A percentile compares a stretch with the other conserved stretches of the same genome.
These are phyloP conservation scores for Sanghuangporus weigelae DNA, from an alignment of 1,284 basidiomycete species.

Conservation along the genomic window DNA sequence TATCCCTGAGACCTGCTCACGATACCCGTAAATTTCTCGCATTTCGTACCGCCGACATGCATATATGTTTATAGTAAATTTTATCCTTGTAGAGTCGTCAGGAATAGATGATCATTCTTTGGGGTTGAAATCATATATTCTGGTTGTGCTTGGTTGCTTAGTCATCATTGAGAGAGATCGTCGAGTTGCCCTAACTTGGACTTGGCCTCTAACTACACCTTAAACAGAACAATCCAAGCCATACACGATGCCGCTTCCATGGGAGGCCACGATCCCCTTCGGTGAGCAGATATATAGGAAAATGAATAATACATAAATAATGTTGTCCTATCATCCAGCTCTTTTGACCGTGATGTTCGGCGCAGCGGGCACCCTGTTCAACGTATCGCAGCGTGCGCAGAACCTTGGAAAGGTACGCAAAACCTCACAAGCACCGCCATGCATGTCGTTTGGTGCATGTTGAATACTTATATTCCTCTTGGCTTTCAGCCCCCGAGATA, in stretches of 20 bases:
- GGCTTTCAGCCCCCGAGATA: slow-evolving; percentile 71
- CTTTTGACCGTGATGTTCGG: slow-evolving; percentile 87
- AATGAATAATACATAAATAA: not conserved
- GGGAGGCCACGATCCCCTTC: slow-evolving; percentile 92
- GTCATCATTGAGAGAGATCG: not conserved
- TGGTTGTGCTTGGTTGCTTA: too few relatives aligned
- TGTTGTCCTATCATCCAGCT: slow-evolving; percentile 41
- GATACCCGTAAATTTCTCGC: not conserved
- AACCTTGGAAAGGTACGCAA: slow-evolving; percentile 79
- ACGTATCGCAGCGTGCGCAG: slow-evolving; percentile 68
- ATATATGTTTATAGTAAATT: not conserved
- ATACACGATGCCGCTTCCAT: slow-evolving; percentile 79
- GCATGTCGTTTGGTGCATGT: not conserved
- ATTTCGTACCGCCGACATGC: not conserved
- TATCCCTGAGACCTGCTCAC: not conserved
- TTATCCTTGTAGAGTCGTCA: not conserved
- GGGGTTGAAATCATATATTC: not conserved
- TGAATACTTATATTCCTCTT: not conserved
- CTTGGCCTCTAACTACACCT: not conserved
- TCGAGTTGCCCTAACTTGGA: not conserved
- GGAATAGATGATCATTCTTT: not conserved
- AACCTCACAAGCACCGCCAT: not conserved
- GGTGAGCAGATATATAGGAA: slow-evolving; percentile 41
- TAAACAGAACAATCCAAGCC: too few relatives aligned
- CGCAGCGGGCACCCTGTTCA: slow-evolving; percentile 80